Conservation (phyloP, 257 asterid genomes). For the Salvia rosmarinus region DNA sequence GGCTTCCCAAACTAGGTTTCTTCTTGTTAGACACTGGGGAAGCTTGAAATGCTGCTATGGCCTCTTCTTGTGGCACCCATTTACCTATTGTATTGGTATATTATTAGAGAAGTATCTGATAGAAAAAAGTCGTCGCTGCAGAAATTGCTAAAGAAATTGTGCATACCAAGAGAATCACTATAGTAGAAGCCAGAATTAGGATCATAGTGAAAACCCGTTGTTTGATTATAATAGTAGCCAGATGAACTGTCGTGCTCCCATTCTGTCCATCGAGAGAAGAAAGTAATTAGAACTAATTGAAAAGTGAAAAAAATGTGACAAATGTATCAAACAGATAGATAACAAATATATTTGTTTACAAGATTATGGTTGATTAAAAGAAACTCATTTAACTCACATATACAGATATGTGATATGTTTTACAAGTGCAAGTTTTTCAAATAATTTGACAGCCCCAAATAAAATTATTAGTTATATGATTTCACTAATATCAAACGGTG, state of each 20-base stretch:
- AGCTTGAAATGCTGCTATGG: constrained; percentile 59
- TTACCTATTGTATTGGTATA: constrained; percentile 55
- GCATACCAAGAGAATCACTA: constrained; percentile 77
- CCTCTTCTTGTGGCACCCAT: constrained; percentile 92
- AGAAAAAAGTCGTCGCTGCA: constrained; percentile 7
- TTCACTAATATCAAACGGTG: constrained; percentile 6
- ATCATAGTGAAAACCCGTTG: constrained; percentile 68
- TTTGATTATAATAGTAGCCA: constrained; percentile 76
- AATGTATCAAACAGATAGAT: neutral
- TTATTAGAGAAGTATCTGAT: constrained; percentile 5
- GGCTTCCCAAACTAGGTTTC: constrained; percentile 54
- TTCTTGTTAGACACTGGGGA: constrained; percentile 54
- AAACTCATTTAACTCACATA: neutral
- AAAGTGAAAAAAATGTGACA: neutral
- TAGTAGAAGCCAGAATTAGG: constrained; percentile 97
- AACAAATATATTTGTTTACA: neutral
- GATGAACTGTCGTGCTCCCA: constrained; percentile 84
- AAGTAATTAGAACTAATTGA: neutral
- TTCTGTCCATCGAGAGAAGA: constrained; percentile 49
- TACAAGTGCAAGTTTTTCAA: neutral
- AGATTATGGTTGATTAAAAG: neutral
- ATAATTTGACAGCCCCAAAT: constrained; percentile 9
- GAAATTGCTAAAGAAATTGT: constrained; percentile 11
- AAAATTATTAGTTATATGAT: neutral
- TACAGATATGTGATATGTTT: neutral